phyloP scores from a whole-genome alignment of 2,329 filamentous ascomycete genomes.

The Diatrype stigma region DNA sequence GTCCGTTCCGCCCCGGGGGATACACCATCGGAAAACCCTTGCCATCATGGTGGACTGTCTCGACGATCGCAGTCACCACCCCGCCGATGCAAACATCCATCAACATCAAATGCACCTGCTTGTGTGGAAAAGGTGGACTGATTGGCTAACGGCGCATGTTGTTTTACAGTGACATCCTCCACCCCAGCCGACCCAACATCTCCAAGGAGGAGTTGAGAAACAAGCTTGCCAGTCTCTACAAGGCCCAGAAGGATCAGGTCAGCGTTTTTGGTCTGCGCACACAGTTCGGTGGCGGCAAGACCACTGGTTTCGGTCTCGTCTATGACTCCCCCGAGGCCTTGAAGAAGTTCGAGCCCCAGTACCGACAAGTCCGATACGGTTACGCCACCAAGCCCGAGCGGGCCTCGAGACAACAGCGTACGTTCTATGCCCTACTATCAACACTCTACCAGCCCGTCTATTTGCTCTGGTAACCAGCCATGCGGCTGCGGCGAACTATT shows the following conservation, averaged over 20 bases:
- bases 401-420: conserved; percentile 98
- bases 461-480: too few relatives aligned
- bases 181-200: conserved; percentile 97
- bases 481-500: not conserved
- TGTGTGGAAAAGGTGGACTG: conserved; percentile 1
- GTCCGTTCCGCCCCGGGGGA: too few relatives aligned
- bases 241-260: conserved; percentile 95
- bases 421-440: conserved; percentile 41
- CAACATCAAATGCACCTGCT: not conserved
- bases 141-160: conserved; percentile 5
- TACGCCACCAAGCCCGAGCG: conserved; percentile 93
- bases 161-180: conserved; percentile 84
- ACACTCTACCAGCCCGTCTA: not conserved
- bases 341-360: conserved; percentile 99
- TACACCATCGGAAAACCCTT: conserved; percentile 13
- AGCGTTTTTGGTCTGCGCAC: conserved; percentile 98
- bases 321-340: conserved; percentile 98
- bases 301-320: conserved; percentile 95
- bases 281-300: conserved; percentile 99
- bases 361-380: conserved; percentile 93
- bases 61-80: conserved; percentile 1
- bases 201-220: conserved; percentile 97
- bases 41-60: not conserved
- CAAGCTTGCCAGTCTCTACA: conserved; percentile 95
- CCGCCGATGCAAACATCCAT: not conserved